Conservation (phyloP, 2,329 filamentous ascomycete species). For the Aureobasidium sp. region DNA sequence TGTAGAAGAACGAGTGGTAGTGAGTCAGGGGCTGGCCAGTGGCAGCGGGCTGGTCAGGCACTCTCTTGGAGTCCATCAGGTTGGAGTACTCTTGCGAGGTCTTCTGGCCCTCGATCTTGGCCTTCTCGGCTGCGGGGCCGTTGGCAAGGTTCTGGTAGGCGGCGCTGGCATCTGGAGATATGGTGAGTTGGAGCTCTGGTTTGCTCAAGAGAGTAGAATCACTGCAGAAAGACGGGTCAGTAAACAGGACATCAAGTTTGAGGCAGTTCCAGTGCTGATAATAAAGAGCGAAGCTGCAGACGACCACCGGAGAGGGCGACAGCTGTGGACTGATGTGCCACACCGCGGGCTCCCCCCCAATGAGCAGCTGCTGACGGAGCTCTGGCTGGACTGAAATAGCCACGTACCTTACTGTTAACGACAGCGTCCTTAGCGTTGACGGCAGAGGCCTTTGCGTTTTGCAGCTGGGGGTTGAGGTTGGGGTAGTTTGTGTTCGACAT, state of each 20-base stretch:
- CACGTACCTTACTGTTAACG: conserved; percentile 39
- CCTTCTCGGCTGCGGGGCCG: conserved; percentile 50
- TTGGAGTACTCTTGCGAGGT: conserved; percentile 53
- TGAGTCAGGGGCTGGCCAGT: conserved; percentile 58
- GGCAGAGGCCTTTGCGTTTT: conserved; percentile 29
- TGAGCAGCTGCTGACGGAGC: conserved; percentile 20
- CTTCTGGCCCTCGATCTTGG: conserved; percentile 50
- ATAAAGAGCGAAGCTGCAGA: background rate
- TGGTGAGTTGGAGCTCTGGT: conserved; percentile 17
- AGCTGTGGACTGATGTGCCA: conserved; percentile 24
- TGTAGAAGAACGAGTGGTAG: conserved; percentile 62
- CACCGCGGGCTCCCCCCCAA: conserved; percentile 22
- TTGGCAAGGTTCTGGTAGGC: conserved; percentile 45
- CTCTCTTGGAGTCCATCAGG: conserved; percentile 47
- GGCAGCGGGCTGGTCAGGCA: conserved; percentile 48
- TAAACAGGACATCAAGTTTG: background rate
- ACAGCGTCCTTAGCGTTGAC: conserved; percentile 31
- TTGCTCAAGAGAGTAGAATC: background rate
- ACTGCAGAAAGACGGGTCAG: conserved; percentile 26
- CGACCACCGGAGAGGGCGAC: background rate
- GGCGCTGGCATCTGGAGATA: conserved; percentile 38
- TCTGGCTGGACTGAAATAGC: conserved; percentile 27
- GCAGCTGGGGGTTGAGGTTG: conserved; percentile 25
- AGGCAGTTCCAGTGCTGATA: background rate
- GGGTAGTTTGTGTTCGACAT: conserved; percentile 22